These are phyloP conservation scores for Margaritispora aquatica DNA, from an alignment of 495 filamentous ascomycete genomes.

Conservation along the genomic window DNA sequence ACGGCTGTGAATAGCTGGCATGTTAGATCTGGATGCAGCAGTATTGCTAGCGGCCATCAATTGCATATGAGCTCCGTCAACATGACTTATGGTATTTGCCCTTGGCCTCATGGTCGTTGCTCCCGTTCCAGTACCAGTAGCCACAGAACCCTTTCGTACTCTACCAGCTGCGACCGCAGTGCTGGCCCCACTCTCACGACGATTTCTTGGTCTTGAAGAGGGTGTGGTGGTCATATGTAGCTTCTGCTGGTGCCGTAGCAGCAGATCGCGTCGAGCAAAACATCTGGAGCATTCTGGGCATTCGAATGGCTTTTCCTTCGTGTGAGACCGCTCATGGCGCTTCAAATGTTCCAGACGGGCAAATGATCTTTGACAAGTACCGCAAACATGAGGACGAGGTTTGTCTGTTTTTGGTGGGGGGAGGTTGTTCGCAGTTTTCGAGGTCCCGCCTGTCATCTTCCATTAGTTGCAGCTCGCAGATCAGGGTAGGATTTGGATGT, in stretches of 20 bases:
- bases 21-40: constrained; percentile 26
- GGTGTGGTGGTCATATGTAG: constrained; percentile 94
- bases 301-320: constrained; percentile 98
- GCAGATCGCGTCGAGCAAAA: constrained; percentile 89
- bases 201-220: constrained; percentile 79
- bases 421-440: constrained; percentile 20
- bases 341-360: constrained; percentile 95
- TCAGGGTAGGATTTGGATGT: background rate
- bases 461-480: background rate
- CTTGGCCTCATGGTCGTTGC: constrained; percentile 69
- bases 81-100: constrained; percentile 95
- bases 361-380: constrained; percentile 88
- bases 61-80: constrained; percentile 70
- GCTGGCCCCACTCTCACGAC: constrained; percentile 78
- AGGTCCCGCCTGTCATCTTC: constrained; percentile 3
- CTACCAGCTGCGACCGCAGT: constrained; percentile 61
- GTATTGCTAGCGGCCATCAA: constrained; percentile 59
- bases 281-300: constrained; percentile 93
- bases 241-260: constrained; percentile 97
- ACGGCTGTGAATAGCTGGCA: constrained; percentile 45
- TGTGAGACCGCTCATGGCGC: constrained; percentile 96
- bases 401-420: constrained; percentile 56
- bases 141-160: constrained; percentile 89
- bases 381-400: constrained; percentile 90
- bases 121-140: constrained; percentile 49